Percentiles rank a stretch among this genome's conserved stretches.
These are phyloP conservation scores for Mucor plumbeus DNA, from an alignment of 371 early-diverging fungal species.

Conservation along the genomic window DNA sequence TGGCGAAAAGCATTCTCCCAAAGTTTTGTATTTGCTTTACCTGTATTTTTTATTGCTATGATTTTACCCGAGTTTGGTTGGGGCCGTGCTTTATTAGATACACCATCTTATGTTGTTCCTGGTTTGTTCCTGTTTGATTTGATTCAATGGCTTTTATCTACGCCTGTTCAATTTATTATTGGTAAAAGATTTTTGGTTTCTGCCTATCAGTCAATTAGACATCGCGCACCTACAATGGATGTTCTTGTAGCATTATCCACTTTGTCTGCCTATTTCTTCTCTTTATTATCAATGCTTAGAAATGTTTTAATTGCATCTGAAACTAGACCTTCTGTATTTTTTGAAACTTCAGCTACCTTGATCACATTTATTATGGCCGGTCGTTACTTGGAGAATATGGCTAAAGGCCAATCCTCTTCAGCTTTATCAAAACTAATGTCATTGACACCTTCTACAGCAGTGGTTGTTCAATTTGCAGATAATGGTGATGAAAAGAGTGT, in stretches of 20 bases:
- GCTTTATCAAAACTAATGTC: constrained; percentile 90
- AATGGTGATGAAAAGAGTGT: constrained; percentile 18
- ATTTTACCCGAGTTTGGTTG: constrained; percentile 71
- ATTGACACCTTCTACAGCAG: constrained; percentile 75
- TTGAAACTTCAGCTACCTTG: constrained; percentile 91
- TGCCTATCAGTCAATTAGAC: constrained; percentile 79
- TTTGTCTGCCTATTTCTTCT: constrained; percentile 79
- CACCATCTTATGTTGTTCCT: constrained; percentile 49
- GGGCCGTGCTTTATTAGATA: constrained; percentile 50
- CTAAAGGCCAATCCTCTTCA: constrained; percentile 90
- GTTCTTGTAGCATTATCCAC: constrained; percentile 92
- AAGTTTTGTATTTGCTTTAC: constrained; percentile 75
- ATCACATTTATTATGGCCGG: constrained; percentile 92
- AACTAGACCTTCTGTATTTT: constrained; percentile 80
- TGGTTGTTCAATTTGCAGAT: constrained; percentile 34
- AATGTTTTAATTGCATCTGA: constrained; percentile 8
- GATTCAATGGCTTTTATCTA: constrained; percentile 67
- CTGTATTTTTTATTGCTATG: constrained; percentile 88
- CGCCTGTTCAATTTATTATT: constrained; percentile 91
- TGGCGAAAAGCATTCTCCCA: constrained; percentile 75
- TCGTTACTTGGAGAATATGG: constrained; percentile 90
- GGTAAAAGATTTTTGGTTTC: constrained; percentile 82
- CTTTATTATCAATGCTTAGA: constrained; percentile 62
- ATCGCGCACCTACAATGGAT: constrained; percentile 94
- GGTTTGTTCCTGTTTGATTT: constrained; percentile 71